Evolutionary conservation across 257 asterid genomes (phyloP), one percentile per base, ranked within the genome.

Genomic region (Lycium ferocissimum): DNA sequence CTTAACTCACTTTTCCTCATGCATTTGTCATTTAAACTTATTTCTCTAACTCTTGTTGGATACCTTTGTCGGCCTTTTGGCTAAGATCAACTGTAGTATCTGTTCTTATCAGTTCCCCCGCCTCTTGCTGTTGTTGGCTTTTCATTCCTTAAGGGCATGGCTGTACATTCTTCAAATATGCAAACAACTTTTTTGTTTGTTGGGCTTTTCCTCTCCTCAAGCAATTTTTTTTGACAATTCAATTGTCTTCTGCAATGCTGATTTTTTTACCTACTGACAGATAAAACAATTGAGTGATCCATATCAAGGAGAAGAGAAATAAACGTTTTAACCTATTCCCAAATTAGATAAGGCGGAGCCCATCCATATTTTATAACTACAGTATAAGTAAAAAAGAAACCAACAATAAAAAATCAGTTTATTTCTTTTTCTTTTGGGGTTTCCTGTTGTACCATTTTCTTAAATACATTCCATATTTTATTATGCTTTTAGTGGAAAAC

Each of bases 21-120:
- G 82, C 4, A 76, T 76, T 76, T 76, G 82, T 51, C 43, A 26
- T 26, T 15, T 35, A 26, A 75, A 51, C 22, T 76, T 63, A 76
- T 76, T 53, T 49, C 18, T 75, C 81, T 75, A 49, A 84, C 37
- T 75, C 62, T 51, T 76, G 63, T 2, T 3, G 63, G 51, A 83
- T 85, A 78, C 85, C 83, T 67, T 86, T 86, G 87, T 84, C 82
- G 87, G 88, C 86, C 86, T 82, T 87, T 87, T 87, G 88, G 86
- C 86, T 87, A 87, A 83, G 88, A 87, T 85, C 85, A 87, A 87
- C 88, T 85, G 82, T 87, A 59, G 88, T 85, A 61, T 84, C 87
- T 84, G 87, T 61, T 87, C 87, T 86, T 72, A 45, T 45, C 37
- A n/a, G 58, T 72, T 45, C 9, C 17, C 11, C 80, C 47, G 40